Conservation (phyloP, 2,329 filamentous ascomycete species). For the Fusarium bulbicola region DNA sequence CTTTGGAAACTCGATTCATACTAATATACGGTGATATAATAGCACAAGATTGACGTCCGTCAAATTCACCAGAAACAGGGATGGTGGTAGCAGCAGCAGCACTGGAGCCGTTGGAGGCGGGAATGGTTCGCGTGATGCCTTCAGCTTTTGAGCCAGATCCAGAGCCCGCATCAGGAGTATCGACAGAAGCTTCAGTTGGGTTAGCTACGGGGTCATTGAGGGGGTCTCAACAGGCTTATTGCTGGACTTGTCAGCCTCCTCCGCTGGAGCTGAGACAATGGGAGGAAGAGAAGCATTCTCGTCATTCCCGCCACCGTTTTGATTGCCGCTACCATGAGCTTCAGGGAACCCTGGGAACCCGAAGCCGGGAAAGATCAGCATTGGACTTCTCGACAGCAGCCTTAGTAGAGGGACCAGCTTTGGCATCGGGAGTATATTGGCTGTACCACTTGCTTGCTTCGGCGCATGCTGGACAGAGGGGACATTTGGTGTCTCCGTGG, state of each 20-base stretch:
- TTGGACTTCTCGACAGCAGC: constrained; percentile 1
- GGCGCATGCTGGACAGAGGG: constrained; percentile 25
- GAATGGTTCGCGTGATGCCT: too few relatives aligned
- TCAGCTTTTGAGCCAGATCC: too few relatives aligned
- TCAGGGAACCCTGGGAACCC: neutral
- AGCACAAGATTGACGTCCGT: neutral
- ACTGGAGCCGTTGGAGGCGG: too few relatives aligned
- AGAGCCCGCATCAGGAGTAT: too few relatives aligned
- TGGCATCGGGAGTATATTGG: constrained; percentile 24
- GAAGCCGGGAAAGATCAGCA: neutral
- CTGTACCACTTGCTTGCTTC: constrained; percentile 35
- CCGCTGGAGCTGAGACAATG: too few relatives aligned
- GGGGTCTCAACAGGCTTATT: too few relatives aligned
- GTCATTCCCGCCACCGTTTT: neutral
- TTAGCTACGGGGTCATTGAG: too few relatives aligned
- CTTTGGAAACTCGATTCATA: neutral
- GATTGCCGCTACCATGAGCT: neutral
- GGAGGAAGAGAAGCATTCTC: neutral
- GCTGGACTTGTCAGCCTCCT: too few relatives aligned
- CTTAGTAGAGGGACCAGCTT: neutral
- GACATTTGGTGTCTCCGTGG: constrained; percentile 25
- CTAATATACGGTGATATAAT: neutral
- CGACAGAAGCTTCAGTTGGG: too few relatives aligned
- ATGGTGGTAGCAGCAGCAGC: too few relatives aligned
- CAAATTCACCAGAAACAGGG: neutral